Evolutionary conservation across 768 basidiomycete genomes (phyloP), one percentile per base, ranked within the genome.

Genomic region (Auricularia auricula-judae): DNA sequence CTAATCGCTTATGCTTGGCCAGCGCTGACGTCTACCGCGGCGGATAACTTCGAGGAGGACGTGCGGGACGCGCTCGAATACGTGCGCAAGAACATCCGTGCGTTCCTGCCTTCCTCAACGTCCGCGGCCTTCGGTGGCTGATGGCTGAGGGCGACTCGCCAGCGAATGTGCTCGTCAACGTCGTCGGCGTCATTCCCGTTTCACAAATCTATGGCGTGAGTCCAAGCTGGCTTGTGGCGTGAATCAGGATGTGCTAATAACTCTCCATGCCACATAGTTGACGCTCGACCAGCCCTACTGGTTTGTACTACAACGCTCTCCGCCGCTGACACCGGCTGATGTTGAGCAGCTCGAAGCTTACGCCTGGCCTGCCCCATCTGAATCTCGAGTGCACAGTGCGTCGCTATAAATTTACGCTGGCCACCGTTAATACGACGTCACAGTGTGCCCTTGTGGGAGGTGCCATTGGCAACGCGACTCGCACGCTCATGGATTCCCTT

Each of bases 381-480:
- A 64, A 64, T 23, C 33, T 64, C 54, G 63, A 64, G 35, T 64
- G 63, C 39, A 23, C 63, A 21, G 63, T 63, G 36, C 44, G 63
- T 63, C 18, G 2, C 36, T 35, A 18, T 34, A 23, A 8, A 8
- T 60, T 60, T 3, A 10, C 43, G 43, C 43, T 44, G 43, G 11
- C 43, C 10, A 44, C 43, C 29, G 18, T 42, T 44, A 16, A 35
- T 2, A 36, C 36, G 21, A 29, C 14, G 16, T 36, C 1, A 21
- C 14, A 64, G 64, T 65, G 64, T 53, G 60, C 60, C 18, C 64
- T 65, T 16, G 36, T 61, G 14, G 36, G 58, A n/a, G 64, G 64
- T 29, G 56, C 58, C 16, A n/a, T 44, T 16, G 64, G 64, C 0
- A 61, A 65, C 35, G 59, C 59, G 7, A 65, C 64, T 36, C 56